phyloP scores from a whole-genome alignment of 495 filamentous ascomycete genomes.

The Talaromyces borbonicus region DNA sequence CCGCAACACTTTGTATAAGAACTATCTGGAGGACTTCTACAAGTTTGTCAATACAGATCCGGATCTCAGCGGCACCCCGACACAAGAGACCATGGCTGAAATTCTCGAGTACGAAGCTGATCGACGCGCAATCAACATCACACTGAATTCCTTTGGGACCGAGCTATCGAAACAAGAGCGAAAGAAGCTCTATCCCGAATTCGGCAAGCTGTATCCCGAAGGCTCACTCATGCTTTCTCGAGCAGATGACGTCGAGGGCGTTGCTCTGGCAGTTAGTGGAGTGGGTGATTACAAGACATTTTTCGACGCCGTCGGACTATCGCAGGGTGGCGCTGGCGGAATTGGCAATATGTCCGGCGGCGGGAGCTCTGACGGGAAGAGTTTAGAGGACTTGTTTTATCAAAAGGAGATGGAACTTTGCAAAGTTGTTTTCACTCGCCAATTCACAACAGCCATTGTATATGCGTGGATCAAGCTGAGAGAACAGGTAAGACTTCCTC shows the following conservation, averaged over 20 bases:
- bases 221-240: constrained; percentile 91
- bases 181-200: constrained; percentile 90
- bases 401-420: constrained; percentile 98
- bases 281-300: constrained; percentile 85
- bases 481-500: constrained; percentile 66
- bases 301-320: constrained; percentile 86
- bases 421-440: constrained; percentile 87
- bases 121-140: constrained; percentile 96
- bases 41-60: constrained; percentile 78
- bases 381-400: constrained; percentile 95
- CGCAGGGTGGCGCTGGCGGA: constrained; percentile 55
- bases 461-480: constrained; percentile 97
- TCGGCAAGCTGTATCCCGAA: constrained; percentile 85
- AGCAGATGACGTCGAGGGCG: constrained; percentile 90
- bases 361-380: constrained; percentile 66
- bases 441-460: constrained; percentile 91
- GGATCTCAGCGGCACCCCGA: constrained; percentile 78
- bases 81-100: constrained; percentile 87
- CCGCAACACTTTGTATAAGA: constrained; percentile 97
- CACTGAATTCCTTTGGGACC: constrained; percentile 95
- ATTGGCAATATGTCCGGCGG: constrained; percentile 80
- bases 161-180: constrained; percentile 90
- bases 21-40: constrained; percentile 97
- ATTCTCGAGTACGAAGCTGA: constrained; percentile 96
- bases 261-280: constrained; percentile 83